These are phyloP conservation scores for Ruellia speciosa DNA, from an alignment of 305 asterid species.

Conservation along the genomic window DNA sequence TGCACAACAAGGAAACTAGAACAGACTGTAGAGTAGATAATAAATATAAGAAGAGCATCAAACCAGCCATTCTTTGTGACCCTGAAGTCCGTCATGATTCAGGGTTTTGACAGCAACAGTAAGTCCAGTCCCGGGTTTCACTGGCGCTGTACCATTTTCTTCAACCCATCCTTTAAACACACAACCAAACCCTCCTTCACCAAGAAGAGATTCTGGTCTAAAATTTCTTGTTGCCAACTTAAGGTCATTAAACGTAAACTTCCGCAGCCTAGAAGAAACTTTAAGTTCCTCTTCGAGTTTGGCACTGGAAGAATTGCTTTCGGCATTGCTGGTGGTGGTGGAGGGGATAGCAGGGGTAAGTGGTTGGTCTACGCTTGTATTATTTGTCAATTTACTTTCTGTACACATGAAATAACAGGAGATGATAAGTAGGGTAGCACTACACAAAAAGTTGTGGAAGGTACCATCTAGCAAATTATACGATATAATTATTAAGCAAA, in stretches of 20 bases:
- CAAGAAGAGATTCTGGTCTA: constrained; percentile 71
- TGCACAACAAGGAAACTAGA: background rate
- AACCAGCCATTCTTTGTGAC: constrained; percentile 91
- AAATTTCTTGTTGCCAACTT: constrained; percentile 66
- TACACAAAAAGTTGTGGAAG: background rate
- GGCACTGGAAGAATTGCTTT: constrained; percentile 50
- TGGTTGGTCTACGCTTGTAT: constrained; percentile 39
- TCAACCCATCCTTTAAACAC: constrained; percentile 80
- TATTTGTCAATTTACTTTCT: constrained; percentile 48
- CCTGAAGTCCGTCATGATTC: constrained; percentile 76
- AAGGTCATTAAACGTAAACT: constrained; percentile 54
- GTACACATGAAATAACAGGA: constrained; percentile 16
- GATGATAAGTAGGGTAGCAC: background rate
- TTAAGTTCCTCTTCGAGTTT: constrained; percentile 64
- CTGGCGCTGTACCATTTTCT: constrained; percentile 69
- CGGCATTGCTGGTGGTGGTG: constrained; percentile 51
- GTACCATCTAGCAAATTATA: background rate
- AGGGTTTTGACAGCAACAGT: constrained; percentile 82
- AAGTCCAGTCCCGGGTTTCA: constrained; percentile 69
- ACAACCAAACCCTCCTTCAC: constrained; percentile 81
- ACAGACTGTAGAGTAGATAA: background rate
- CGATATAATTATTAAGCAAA: background rate
- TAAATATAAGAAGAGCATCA: constrained; percentile 23
- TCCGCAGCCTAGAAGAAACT: constrained; percentile 55
- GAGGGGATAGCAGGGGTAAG: constrained; percentile 40